These are phyloP conservation scores for Microcera coccophila DNA, from an alignment of 2,329 filamentous ascomycete species.

Conservation along the genomic window DNA sequence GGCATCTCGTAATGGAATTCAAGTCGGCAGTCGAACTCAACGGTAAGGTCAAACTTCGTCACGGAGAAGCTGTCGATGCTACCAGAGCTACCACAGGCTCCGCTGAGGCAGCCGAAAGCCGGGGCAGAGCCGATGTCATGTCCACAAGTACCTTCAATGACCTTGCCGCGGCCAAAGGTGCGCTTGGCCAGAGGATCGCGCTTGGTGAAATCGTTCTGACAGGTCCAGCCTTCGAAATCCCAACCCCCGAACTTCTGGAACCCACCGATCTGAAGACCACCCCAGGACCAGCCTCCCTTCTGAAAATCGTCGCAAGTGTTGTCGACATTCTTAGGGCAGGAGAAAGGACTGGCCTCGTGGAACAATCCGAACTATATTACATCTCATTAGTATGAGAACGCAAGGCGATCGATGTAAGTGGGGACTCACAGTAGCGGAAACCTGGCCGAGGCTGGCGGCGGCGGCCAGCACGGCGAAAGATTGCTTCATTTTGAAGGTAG, in stretches of 20 bases:
- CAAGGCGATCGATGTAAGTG: neutral
- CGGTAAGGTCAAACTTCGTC: conserved; percentile 65
- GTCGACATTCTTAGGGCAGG: conserved; percentile 66
- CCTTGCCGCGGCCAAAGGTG: conserved; percentile 52
- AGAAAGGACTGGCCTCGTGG: conserved; percentile 48
- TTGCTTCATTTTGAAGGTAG: conserved; percentile 47
- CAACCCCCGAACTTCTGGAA: conserved; percentile 69
- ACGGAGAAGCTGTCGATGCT: conserved; percentile 66
- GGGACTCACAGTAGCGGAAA: conserved; percentile 43
- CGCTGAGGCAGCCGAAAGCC: conserved; percentile 52
- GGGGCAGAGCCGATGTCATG: conserved; percentile 47
- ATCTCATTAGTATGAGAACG: too few relatives aligned
- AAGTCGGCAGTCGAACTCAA: conserved; percentile 72
- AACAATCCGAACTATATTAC: conserved; percentile 20
- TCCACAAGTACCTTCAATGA: conserved; percentile 55
- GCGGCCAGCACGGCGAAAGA: conserved; percentile 46
- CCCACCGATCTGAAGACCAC: conserved; percentile 54
- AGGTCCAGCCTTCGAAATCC: conserved; percentile 69
- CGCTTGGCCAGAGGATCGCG: conserved; percentile 53
- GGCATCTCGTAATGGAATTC: conserved; percentile 86
- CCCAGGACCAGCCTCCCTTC: conserved; percentile 68
- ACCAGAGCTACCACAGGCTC: conserved; percentile 29
- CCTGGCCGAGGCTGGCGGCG: conserved; percentile 49
- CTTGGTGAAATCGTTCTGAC: conserved; percentile 56
- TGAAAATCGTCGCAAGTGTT: conserved; percentile 75